phyloP scores from a whole-genome alignment of 108 stramenopile genomes.

The Cyclostephanos invisitatus region DNA sequence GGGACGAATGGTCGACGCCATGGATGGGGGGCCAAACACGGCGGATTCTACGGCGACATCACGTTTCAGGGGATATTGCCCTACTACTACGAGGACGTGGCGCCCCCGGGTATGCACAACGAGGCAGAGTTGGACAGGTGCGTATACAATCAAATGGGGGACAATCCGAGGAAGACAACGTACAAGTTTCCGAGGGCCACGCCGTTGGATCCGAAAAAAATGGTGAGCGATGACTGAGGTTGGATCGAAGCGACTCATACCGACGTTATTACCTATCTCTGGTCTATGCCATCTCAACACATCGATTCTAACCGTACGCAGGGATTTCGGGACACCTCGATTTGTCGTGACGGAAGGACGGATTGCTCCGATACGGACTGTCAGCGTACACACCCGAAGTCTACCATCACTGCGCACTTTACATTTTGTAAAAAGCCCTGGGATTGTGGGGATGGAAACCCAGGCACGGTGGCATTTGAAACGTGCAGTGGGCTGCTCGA shows the following conservation, averaged over 20 bases:
- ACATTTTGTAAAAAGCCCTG: constrained; percentile 76
- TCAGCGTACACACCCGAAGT: constrained; percentile 44
- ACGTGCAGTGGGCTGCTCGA: constrained; percentile 43
- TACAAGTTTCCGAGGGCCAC: constrained; percentile 44
- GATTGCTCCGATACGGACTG: constrained; percentile 62
- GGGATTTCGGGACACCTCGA: constrained; percentile 40
- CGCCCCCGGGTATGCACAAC: constrained; percentile 26
- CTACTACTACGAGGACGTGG: constrained; percentile 68
- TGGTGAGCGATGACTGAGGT: constrained; percentile 10
- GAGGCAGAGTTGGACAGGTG: constrained; percentile 61
- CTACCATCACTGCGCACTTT: constrained; percentile 59
- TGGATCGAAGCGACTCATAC: no score
- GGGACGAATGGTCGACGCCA: constrained; percentile 21
- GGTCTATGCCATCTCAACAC: background rate
- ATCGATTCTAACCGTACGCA: background rate
- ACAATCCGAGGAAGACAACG: constrained; percentile 52
- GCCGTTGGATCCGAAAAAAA: constrained; percentile 33
- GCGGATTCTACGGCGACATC: constrained; percentile 75
- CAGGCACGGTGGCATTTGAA: constrained; percentile 39
- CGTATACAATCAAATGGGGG: constrained; percentile 67
- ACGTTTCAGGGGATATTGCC: constrained; percentile 78
- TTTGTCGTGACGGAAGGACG: constrained; percentile 47
- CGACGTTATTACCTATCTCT: background rate
- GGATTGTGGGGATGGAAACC: constrained; percentile 45
- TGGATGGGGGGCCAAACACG: constrained; percentile 78